Base-by-base conservation (phyloP, 129 eudicot species). In the Pulicaria dysenterica region DNA sequence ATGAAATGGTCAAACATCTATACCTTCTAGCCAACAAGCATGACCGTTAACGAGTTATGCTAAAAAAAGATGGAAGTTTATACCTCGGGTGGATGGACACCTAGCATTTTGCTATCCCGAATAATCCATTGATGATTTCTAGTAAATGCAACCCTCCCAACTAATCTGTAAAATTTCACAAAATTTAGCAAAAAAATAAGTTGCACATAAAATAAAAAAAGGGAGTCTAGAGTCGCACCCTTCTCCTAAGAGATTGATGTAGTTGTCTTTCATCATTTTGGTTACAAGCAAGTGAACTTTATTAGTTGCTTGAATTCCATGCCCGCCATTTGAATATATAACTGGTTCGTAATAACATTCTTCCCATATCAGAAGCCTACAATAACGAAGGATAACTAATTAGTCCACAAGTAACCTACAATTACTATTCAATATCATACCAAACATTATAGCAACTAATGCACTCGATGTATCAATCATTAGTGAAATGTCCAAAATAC, bases 331-430 rank as follows among this genome's bases (percentile, higher is more conserved):
- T 6, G 90, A 44, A 79, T 62, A 84, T 6, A 79, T 41, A 36
- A 80, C 55, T 3, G 92, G 75, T 65, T 84, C 98, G 41, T 87
- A 81, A 79, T 90, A 90, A 78, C 91, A 89, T 69, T 90, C 96
- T 84, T 94, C 98, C 96, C 98, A 94, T 56, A 94, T 94, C 59
- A 94, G 82, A 76, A 93, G 90, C 86, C 98, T 94, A 89, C 67
- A 65, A 72, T 65, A 5, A 63, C 17, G 46, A 39, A 51, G 17
- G 24, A 57, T 40, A 55, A 46, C 8, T 39, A 12, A 58, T 69
- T 76, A 68, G 39, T 58, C 42, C 38, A 37, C 53, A 57, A 58
- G 31, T 67, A 54, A 37, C 58, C 40, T 16, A 70, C 39, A 12
- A 14, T 11, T 44, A 12, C 1, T 45, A 65, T 56, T 42, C 19